Percentiles rank a stretch among this genome's conserved stretches.
These are phyloP conservation scores for Striga hermonthica DNA, from an alignment of 305 asterid genomes.

Conservation along the genomic window DNA sequence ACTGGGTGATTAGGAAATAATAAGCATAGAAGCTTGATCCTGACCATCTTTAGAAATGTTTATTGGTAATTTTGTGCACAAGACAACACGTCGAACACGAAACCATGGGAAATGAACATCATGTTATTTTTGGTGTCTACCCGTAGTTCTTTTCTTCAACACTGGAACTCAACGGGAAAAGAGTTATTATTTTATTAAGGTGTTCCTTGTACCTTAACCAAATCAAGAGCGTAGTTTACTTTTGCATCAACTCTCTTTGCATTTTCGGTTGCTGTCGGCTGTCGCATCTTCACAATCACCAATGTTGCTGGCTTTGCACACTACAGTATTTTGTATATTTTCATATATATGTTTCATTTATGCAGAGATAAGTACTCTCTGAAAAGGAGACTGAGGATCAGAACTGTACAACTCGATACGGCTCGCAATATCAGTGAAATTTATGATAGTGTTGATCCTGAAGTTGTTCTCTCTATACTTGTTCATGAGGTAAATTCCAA, in stretches of 20 bases:
- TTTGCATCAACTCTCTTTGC: no score
- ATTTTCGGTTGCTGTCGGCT: no score
- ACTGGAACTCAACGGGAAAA: no score
- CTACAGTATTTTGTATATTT: constrained; percentile 11
- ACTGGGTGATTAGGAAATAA: background rate
- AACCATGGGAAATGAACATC: no score
- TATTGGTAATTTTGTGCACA: constrained; percentile 1
- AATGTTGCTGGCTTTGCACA: constrained; percentile 20
- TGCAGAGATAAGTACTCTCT: constrained; percentile 73
- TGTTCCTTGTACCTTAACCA: no score
- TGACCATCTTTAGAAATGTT: constrained; percentile 1
- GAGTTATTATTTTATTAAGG: no score
- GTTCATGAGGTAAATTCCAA: constrained; percentile 73
- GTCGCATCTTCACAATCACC: background rate
- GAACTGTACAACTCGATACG: constrained; percentile 69
- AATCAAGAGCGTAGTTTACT: no score
- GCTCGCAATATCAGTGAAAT: constrained; percentile 76
- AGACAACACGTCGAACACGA: no score
- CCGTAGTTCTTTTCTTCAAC: no score
- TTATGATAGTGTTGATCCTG: constrained; percentile 88
- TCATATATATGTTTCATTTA: constrained; percentile 25
- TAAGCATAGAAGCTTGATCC: background rate
- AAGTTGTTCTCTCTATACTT: constrained; percentile 84
- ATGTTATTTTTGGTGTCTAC: constrained; percentile 13
- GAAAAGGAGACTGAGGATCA: constrained; percentile 85